Evolutionary conservation across 176 grass and related monocot species (phyloP), one percentile per base, ranked within the genome.

Genomic region (Cenchrus purpureus): DNA sequence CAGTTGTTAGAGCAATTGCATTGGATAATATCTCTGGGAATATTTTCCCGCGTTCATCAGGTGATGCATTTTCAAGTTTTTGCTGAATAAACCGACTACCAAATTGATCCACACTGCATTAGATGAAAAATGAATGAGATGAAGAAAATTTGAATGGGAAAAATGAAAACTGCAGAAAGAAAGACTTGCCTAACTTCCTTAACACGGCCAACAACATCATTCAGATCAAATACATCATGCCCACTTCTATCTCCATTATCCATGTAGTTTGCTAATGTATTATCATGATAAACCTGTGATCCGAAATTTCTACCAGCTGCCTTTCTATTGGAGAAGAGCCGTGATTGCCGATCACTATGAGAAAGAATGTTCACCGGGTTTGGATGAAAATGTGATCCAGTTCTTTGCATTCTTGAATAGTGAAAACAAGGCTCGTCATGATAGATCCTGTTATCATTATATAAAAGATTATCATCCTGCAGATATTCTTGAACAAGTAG

Each of bases 1-100:
- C 93, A 68, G 97, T 99, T 89, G 94, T 99, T 34, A 99, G 84
- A 86, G 90, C 66, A 87, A 91, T 92, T 71, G 82, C 97, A 92
- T 96, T 86, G 67, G 90, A 80, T 64, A 99, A 87, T 83, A 99
- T 99, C 82, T 99, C 97, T 49, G 97, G 97, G 80, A 99, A 99
- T 52, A 99, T 94, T 83, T 91, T 92, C 43, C 92, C 91, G 72
- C 91, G 92, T 28, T 94, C 93, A 48, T 96, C 97, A 46, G 70
- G 42, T 68, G 97, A 90, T 50, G 97, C 86, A 65, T 74, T 87
- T 79, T 96, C 97, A 32, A 99, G 86, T 78, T 94, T 96, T 73
- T 99, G 88, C 84, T 99, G 97, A 83, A 99, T 99, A 89, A 99
- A 99, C 48, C 97, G 91, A 79, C 97, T 96, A 58, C 97, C 97